Percentiles rank a stretch among this genome's conserved stretches.
Evolutionary conservation across 768 basidiomycete species (phyloP).

Genomic region (Rhizopogon sp.): DNA sequence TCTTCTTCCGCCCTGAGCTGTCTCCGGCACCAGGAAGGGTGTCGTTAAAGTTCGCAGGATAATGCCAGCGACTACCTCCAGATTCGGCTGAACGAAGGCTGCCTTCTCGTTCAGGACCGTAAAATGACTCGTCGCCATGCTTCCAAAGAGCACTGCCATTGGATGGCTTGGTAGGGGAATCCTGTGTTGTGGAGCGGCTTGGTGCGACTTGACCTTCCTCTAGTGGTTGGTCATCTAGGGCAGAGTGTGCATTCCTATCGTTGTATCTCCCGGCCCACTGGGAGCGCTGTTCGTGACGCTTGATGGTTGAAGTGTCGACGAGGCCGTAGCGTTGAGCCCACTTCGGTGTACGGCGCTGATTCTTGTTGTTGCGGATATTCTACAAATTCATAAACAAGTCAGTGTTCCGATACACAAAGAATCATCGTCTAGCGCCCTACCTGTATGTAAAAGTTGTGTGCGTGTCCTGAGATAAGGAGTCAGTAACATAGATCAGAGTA

Average conservation of each 20-base stretch:
- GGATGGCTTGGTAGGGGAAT: constrained; percentile 8
- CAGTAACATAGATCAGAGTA: not conserved
- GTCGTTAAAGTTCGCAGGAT: constrained; percentile 82
- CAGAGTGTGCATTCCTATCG: constrained; percentile 68
- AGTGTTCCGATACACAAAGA: not conserved
- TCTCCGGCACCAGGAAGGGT: constrained; percentile 36
- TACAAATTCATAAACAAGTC: constrained; percentile 26
- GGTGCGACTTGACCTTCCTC: constrained; percentile 74
- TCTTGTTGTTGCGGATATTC: constrained; percentile 97
- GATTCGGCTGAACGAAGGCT: constrained; percentile 30
- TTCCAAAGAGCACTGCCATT: constrained; percentile 61
- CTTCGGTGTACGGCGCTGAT: constrained; percentile 86
- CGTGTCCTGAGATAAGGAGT: constrained; percentile 54
- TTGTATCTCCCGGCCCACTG: constrained; percentile 88
- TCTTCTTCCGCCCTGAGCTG: constrained; percentile 49
- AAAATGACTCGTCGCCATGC: constrained; percentile 72
- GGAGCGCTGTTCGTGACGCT: constrained; percentile 73
- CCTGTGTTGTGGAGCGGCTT: constrained; percentile 7
- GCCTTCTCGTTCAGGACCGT: constrained; percentile 38
- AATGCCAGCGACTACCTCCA: constrained; percentile 68
- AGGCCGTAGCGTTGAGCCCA: constrained; percentile 92
- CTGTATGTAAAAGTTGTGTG: constrained; percentile 92
- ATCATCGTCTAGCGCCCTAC: constrained; percentile 27
- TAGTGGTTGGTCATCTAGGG: constrained; percentile 63
- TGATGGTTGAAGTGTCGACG: constrained; percentile 72